These are phyloP conservation scores for Fragilaria crotonensis DNA, from an alignment of 108 stramenopile species.

Conservation along the genomic window DNA sequence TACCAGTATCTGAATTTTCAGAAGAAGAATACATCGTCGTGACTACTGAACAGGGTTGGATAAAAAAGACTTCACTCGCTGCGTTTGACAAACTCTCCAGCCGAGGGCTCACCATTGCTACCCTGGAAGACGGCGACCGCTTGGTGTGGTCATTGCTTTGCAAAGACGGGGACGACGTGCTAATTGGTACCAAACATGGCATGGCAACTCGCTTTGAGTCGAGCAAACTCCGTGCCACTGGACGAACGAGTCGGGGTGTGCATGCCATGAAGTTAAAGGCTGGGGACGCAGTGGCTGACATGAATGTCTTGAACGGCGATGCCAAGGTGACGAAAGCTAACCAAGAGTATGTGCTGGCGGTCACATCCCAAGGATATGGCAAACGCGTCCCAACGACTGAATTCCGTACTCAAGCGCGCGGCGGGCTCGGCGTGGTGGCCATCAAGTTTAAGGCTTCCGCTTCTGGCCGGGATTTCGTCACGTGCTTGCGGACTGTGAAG, in stretches of 20 bases:
- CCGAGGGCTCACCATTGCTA: slow-evolving; percentile 85
- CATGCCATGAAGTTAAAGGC: slow-evolving; percentile 80
- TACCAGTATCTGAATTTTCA: slow-evolving; percentile 68
- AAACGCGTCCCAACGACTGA: slow-evolving; percentile 78
- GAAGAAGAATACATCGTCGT: slow-evolving; percentile 82
- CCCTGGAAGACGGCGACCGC: slow-evolving; percentile 80
- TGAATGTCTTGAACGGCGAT: slow-evolving; percentile 56
- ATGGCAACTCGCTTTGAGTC: slow-evolving; percentile 72
- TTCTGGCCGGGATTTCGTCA: slow-evolving; percentile 55
- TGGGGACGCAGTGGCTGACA: slow-evolving; percentile 80
- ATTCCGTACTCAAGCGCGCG: slow-evolving; percentile 69
- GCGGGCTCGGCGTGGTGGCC: slow-evolving; percentile 80
- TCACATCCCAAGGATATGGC: slow-evolving; percentile 85
- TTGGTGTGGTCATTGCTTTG: slow-evolving; percentile 83
- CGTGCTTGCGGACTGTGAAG: slow-evolving; percentile 67
- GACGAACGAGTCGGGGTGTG: slow-evolving; percentile 79
- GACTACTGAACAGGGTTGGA: slow-evolving; percentile 86
- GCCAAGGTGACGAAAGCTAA: slow-evolving; percentile 16
- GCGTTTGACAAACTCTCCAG: slow-evolving; percentile 82
- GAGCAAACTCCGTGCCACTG: slow-evolving; percentile 65
- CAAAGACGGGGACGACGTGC: slow-evolving; percentile 70
- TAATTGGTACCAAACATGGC: slow-evolving; percentile 76
- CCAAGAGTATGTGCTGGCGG: slow-evolving; percentile 66
- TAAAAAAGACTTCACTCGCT: slow-evolving; percentile 89
- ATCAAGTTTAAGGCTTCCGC: slow-evolving; percentile 79